Evolutionary conservation across 768 basidiomycete species (phyloP), one percentile per base, ranked within the genome.

Genomic region (Phlegmacium glaucopus): DNA sequence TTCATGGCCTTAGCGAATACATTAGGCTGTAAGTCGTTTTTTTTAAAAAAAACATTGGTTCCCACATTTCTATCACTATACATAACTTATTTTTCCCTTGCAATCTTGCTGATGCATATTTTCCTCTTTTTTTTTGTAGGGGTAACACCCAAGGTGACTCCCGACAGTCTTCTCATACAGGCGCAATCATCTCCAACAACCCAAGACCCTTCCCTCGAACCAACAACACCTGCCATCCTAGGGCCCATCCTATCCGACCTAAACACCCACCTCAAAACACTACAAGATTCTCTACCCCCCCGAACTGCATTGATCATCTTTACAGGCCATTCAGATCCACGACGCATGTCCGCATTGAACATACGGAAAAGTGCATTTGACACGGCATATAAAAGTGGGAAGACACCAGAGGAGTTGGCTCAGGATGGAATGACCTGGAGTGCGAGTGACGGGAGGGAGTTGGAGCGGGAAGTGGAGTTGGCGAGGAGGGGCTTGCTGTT

Each of bases 241-340:
- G 47, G 65, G 0, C 44, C 61, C 9, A 59, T 68, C n/a, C 72
- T 88, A 17, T 48, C 65, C 0, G 56, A 69, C 1, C 74, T 96
- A 30, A 78, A 94, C 64, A 58, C 59, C 0, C 83, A 82, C 6
- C 76, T 97, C 4, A 63, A 66, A 30, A 58, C 67, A 2, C 68
- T 97, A 0, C 83, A 94, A 58, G 69, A 75, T 0, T 63, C 82
- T 0, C 77, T 98, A 0, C 93, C 94, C 0, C 62, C 84, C 2
- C 80, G 84, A 16, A 91, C 94, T 0, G 93, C 92, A 0, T 63
- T 97, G 16, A 67, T 97, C 44, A 72, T 98, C 32, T 83, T 96
- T 60, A 90, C 87, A 0, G 94, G 94, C 1, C 92, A 97, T 59
- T 83, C 84, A 0, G 90, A 96, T 62, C 94, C 94, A 0, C 80